phyloP scores from a whole-genome alignment of 176 grass and related monocot species.

The Juncus effusus region DNA sequence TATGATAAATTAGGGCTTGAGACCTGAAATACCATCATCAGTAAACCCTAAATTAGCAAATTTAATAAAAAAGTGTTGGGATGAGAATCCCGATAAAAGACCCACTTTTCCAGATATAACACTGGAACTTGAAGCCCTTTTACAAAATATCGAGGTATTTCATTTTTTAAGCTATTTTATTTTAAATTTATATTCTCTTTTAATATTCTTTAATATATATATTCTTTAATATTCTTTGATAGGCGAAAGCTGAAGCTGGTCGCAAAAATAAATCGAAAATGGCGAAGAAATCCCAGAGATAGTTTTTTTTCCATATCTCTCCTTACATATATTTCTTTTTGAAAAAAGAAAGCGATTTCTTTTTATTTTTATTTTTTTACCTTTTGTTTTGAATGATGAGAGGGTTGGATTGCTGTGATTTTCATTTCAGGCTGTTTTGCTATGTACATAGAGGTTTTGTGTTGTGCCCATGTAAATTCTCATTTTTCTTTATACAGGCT shows the following conservation, averaged over 20 bases:
- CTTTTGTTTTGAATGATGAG: too few relatives aligned
- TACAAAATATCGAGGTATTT: conserved; percentile 49
- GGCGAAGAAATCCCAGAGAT: conserved; percentile 45
- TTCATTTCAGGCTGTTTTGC: too few relatives aligned
- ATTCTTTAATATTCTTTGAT: conserved; percentile 13
- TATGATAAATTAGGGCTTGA: conserved; percentile 50
- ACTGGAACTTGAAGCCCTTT: conserved; percentile 55
- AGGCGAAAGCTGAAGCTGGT: conserved; percentile 35
- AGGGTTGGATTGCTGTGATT: too few relatives aligned
- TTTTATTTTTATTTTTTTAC: too few relatives aligned
- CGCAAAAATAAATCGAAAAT: conserved; percentile 40
- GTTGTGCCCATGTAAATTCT: too few relatives aligned
- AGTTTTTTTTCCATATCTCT: conserved; percentile 5
- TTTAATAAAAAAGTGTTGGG: conserved; percentile 73
- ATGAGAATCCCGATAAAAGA: conserved; percentile 42
- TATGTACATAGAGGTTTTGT: too few relatives aligned
- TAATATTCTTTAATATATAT: background rate
- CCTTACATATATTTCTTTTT: too few relatives aligned
- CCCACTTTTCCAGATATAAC: conserved; percentile 70
- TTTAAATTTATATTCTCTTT: background rate
- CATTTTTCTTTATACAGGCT: too few relatives aligned
- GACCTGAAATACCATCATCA: conserved; percentile 45
- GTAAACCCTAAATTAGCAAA: conserved; percentile 49
- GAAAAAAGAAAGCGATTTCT: too few relatives aligned
- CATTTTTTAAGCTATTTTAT: background rate